These are phyloP conservation scores for Eucalyptus coolabah DNA, from an alignment of 345 rosid genomes.

Conservation along the genomic window DNA sequence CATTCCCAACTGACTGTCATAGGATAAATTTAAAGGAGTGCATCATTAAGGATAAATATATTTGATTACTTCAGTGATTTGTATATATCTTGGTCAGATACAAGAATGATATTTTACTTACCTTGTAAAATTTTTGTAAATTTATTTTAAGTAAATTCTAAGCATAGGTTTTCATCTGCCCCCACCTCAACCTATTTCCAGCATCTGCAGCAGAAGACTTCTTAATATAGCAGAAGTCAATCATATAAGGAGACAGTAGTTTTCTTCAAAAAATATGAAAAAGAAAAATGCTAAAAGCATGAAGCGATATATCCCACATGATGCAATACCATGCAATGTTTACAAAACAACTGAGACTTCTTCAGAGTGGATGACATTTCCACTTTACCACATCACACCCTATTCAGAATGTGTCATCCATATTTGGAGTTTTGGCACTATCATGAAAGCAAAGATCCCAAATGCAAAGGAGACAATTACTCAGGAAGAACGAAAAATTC, in stretches of 20 bases:
- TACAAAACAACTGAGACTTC: not conserved
- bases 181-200: not conserved
- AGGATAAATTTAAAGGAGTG: not conserved
- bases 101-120: not conserved
- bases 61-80: not conserved
- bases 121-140: not conserved
- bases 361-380: not conserved
- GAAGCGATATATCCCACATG: not conserved
- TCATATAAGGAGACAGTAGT: not conserved
- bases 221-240: not conserved
- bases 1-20: not conserved
- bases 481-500: not conserved
- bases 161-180: not conserved
- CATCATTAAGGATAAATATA: not conserved
- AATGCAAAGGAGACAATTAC: not conserved
- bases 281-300: not conserved
- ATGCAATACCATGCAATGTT: not conserved
- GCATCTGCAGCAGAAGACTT: not conserved
- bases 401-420: not conserved
- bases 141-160: not conserved
- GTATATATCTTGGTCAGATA: not conserved
- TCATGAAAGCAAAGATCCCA: not conserved
- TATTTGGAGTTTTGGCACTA: not conserved
- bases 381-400: not conserved
- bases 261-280: not conserved